Conservation (phyloP, 805 yeast species). For the Sporopachydermia quercuum region DNA sequence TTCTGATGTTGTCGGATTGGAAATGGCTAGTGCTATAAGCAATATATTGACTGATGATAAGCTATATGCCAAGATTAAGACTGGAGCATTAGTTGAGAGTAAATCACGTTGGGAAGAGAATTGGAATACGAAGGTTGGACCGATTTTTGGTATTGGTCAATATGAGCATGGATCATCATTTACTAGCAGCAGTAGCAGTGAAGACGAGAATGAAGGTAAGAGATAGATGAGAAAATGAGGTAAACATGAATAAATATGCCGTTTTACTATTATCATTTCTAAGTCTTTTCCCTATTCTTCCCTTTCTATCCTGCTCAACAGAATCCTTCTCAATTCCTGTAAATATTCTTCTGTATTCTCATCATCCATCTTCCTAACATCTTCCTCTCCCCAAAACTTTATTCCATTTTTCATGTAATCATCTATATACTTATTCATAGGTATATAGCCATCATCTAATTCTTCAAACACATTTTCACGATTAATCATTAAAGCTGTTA, state of each 20-base stretch:
- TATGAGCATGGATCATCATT: conserved; percentile 17
- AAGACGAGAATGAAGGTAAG: background rate
- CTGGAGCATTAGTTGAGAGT: conserved; percentile 68
- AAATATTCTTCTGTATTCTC: conserved; percentile 6
- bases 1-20: conserved; percentile 9
- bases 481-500: conserved; percentile 12
- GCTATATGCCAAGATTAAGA: conserved; percentile 27
- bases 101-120: conserved; percentile 55
- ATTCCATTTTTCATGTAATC: background rate
- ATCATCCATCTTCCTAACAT: conserved; percentile 12
- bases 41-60: conserved; percentile 15
- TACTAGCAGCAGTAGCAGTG: conserved; percentile 10
- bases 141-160: conserved; percentile 21
- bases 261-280: background rate
- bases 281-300: background rate
- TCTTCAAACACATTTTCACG: conserved; percentile 2
- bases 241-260: too few species aligned
- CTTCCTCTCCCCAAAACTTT: conserved; percentile 6
- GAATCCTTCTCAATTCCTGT: background rate
- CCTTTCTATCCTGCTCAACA: background rate
- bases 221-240: conserved; percentile 3
- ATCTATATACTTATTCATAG: background rate
- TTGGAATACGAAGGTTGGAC: conserved; percentile 46
- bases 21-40: conserved; percentile 29
- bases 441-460: background rate